Percentiles rank a stretch among this genome's conserved stretches.
Evolutionary conservation across 345 rosid species (phyloP).

Genomic region (Zanthoxylum bungeanum): DNA sequence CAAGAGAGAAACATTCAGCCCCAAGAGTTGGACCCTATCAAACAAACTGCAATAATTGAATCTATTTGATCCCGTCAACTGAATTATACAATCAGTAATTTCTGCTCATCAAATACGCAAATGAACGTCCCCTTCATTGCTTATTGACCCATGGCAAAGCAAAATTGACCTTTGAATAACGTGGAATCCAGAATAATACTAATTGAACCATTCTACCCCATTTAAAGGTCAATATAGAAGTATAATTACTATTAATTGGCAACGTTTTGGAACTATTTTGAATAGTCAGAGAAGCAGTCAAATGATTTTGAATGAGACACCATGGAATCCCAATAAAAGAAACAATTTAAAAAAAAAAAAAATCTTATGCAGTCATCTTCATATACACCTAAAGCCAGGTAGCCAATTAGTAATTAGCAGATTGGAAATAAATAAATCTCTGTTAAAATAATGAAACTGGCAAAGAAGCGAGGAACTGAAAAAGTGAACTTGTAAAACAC

Average conservation of each 20-base stretch:
- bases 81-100: too few relatives aligned
- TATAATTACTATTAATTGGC: too few relatives aligned
- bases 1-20: neutral
- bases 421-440: neutral
- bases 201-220: neutral
- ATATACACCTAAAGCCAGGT: neutral
- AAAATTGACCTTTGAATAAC: neutral
- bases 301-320: neutral
- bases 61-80: neutral
- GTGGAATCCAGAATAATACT: neutral
- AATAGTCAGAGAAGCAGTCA: neutral
- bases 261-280: neutral
- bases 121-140: too few relatives aligned
- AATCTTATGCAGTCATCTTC: too few relatives aligned
- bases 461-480: too few relatives aligned
- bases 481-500: too few relatives aligned
- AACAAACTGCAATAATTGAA: neutral
- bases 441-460: too few relatives aligned
- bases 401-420: neutral
- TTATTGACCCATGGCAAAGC: too few relatives aligned
- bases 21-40: neutral
- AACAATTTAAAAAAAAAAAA: neutral
- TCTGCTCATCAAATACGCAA: too few relatives aligned
- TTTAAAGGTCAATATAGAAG: neutral
- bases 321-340: neutral